These are phyloP conservation scores for Suillus fuscotomentosus DNA, from an alignment of 768 basidiomycete genomes.

Conservation along the genomic window DNA sequence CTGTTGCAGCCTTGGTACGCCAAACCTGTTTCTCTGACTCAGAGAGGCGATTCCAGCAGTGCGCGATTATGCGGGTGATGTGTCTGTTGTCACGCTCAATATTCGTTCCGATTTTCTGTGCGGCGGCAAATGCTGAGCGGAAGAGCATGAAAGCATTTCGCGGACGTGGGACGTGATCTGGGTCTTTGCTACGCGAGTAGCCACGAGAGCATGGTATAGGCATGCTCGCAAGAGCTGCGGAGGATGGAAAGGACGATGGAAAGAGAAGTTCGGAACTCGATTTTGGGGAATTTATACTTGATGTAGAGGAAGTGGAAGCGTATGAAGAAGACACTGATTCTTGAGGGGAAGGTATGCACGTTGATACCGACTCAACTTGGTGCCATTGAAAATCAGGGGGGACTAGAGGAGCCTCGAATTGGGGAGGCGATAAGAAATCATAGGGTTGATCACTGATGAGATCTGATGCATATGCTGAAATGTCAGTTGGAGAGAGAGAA, in stretches of 20 bases:
- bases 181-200: constrained; percentile 29
- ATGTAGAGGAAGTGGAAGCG: constrained; percentile 13
- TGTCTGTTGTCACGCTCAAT: constrained; percentile 58
- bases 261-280: constrained; percentile 1
- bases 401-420: constrained; percentile 14
- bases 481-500: neutral
- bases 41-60: constrained; percentile 54
- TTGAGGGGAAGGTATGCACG: constrained; percentile 11
- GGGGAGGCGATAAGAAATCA: constrained; percentile 11
- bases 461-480: neutral
- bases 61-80: constrained; percentile 55
- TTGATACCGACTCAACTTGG: neutral
- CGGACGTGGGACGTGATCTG: constrained; percentile 42
- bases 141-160: constrained; percentile 55
- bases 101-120: constrained; percentile 43
- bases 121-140: constrained; percentile 57
- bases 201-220: constrained; percentile 28
- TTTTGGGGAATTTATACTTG: neutral
- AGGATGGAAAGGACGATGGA: constrained; percentile 14
- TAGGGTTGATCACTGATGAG: constrained; percentile 6
- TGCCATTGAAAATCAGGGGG: constrained; percentile 18
- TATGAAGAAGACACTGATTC: constrained; percentile 12
- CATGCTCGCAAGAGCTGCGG: constrained; percentile 24
- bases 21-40: constrained; percentile 51
- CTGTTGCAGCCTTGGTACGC: constrained; percentile 48